A percentile compares a stretch with the other conserved stretches of the same genome.
Conservation (phyloP, 1,284 basidiomycete species). For the Inonotus obliquus region DNA sequence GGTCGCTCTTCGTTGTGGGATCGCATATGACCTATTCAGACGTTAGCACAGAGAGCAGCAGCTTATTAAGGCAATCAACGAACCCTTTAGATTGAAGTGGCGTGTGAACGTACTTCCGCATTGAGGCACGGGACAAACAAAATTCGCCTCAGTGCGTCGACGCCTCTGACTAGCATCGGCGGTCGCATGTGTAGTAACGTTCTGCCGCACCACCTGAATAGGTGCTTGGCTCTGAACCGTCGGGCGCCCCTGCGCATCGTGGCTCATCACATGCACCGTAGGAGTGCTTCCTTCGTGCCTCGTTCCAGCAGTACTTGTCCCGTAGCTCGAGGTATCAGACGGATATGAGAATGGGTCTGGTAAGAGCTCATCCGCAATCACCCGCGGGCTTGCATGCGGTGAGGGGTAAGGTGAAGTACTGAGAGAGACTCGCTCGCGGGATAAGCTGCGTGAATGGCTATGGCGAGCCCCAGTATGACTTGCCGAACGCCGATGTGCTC, state of each 20-base stretch:
- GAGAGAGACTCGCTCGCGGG: slow-evolving; percentile 26
- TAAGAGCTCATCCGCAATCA: slow-evolving; percentile 24
- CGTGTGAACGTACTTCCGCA: slow-evolving; percentile 82
- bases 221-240: slow-evolving; percentile 20
- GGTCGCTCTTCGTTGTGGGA: slow-evolving; percentile 83
- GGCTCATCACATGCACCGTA: slow-evolving; percentile 22
- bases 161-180: slow-evolving; percentile 67
- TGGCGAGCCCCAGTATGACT: slow-evolving; percentile 42
- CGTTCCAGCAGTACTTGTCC: slow-evolving; percentile 18
- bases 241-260: slow-evolving; percentile 18
- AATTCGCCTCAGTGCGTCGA: slow-evolving; percentile 70
- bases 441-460: slow-evolving; percentile 29
- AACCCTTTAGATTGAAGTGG: slow-evolving; percentile 77
- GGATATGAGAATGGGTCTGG: slow-evolving; percentile 21
- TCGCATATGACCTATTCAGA: slow-evolving; percentile 61
- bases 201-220: slow-evolving; percentile 42
- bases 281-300: slow-evolving; percentile 17
- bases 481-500: slow-evolving; percentile 47
- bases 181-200: slow-evolving; percentile 71
- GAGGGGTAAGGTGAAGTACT: slow-evolving; percentile 52
- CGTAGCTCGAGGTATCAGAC: background rate
- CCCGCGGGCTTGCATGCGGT: slow-evolving; percentile 45
- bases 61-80: too few species aligned
- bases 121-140: slow-evolving; percentile 68
- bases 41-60: too few species aligned